These are phyloP conservation scores for Hypoxylon sp. DNA, from an alignment of 2,329 filamentous ascomycete species.

Conservation along the genomic window DNA sequence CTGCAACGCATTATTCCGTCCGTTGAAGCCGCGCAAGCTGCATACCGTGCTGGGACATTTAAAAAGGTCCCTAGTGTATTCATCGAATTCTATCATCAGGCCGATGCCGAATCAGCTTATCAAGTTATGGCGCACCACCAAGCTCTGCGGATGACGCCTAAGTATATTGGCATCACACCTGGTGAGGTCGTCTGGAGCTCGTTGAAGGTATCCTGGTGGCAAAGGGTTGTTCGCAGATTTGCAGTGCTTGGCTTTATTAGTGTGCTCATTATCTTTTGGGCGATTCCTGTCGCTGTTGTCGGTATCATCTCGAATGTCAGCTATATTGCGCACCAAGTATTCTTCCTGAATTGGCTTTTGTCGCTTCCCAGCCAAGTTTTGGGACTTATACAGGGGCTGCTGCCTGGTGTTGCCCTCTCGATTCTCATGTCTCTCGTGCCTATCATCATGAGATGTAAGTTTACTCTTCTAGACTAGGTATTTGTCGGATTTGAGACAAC, in stretches of 20 bases:
- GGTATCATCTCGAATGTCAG: constrained; percentile 88
- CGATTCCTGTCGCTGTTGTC: constrained; percentile 79
- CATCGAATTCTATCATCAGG: constrained; percentile 86
- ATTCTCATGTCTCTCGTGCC: constrained; percentile 90
- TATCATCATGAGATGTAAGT: constrained; percentile 79
- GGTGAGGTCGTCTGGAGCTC: constrained; percentile 90
- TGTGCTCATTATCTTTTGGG: constrained; percentile 89
- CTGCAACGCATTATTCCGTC: constrained; percentile 80
- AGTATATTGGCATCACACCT: constrained; percentile 85
- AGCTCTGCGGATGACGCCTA: constrained; percentile 86
- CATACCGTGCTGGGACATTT: constrained; percentile 74
- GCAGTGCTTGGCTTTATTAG: constrained; percentile 78
- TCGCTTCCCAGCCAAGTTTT: constrained; percentile 77
- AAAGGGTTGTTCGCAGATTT: constrained; percentile 79
- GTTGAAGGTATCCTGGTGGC: constrained; percentile 87
- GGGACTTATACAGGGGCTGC: constrained; percentile 85
- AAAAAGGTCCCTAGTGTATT: constrained; percentile 83
- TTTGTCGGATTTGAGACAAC: constrained; percentile 18
- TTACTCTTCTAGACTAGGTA: not conserved
- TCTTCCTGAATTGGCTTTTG: constrained; percentile 78
- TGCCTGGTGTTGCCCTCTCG: constrained; percentile 83
- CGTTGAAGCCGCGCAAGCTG: constrained; percentile 75
- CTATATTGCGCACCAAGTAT: constrained; percentile 70
- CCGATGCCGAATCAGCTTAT: constrained; percentile 86
- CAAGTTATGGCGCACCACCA: constrained; percentile 90